These are phyloP conservation scores for Pseudevernia furfuracea DNA, from an alignment of 495 filamentous ascomycete species.

Conservation along the genomic window DNA sequence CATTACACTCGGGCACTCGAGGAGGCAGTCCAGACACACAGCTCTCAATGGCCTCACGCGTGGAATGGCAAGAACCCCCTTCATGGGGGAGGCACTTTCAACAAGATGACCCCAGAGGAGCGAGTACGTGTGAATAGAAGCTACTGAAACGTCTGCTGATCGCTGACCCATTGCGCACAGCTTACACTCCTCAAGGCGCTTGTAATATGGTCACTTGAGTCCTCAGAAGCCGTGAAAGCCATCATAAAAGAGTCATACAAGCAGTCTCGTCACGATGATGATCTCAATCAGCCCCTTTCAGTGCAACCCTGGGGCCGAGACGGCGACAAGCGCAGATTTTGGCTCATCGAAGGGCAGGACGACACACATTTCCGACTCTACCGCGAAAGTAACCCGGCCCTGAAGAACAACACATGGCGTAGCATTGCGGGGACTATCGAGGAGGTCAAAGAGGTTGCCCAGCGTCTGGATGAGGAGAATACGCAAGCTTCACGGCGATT, in stretches of 20 bases:
- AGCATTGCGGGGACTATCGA: slow-evolving; percentile 86
- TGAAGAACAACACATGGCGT: slow-evolving; percentile 78
- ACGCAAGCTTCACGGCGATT: slow-evolving; percentile 69
- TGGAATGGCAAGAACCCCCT: slow-evolving; percentile 86
- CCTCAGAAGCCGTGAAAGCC: slow-evolving; percentile 71
- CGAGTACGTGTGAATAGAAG: slow-evolving; percentile 53
- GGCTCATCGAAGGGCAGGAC: slow-evolving; percentile 86
- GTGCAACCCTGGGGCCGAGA: slow-evolving; percentile 94
- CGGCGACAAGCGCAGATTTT: slow-evolving; percentile 84
- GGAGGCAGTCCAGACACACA: slow-evolving; percentile 81
- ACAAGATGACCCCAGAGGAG: slow-evolving; percentile 67
- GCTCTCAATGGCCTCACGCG: slow-evolving; percentile 76
- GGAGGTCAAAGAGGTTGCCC: slow-evolving; percentile 65
- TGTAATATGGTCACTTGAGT: slow-evolving; percentile 82
- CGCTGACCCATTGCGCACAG: slow-evolving; percentile 40
- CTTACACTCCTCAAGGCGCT: slow-evolving; percentile 74
- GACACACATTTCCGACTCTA: slow-evolving; percentile 95
- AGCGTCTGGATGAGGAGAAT: slow-evolving; percentile 70
- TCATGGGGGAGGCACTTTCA: slow-evolving; percentile 67
- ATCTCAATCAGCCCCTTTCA: slow-evolving; percentile 85
- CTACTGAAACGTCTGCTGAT: slow-evolving; percentile 3
- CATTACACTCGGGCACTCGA: slow-evolving; percentile 91
- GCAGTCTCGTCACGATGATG: slow-evolving; percentile 78
- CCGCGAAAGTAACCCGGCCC: slow-evolving; percentile 77
- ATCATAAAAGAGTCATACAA: slow-evolving; percentile 88